These are phyloP conservation scores for Neurospora sp. DNA, from an alignment of 495 filamentous ascomycete genomes.

Conservation along the genomic window DNA sequence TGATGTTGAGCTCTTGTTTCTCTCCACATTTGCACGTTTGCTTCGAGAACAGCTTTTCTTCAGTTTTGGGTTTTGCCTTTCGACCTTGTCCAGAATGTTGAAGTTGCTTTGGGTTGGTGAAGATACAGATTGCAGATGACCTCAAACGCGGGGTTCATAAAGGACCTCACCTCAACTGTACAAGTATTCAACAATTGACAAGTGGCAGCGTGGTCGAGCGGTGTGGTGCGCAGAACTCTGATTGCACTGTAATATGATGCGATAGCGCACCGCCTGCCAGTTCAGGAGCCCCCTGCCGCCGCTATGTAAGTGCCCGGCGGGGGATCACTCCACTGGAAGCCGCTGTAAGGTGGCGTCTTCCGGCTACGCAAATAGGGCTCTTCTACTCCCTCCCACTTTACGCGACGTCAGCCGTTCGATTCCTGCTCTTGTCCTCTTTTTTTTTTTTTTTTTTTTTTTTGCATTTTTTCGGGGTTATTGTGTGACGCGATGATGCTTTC, in stretches of 20 bases:
- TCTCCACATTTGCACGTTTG: background rate
- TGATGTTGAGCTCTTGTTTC: background rate
- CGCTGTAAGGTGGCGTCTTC: background rate
- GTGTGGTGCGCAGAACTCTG: background rate
- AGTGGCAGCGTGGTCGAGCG: background rate
- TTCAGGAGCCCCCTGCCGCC: background rate
- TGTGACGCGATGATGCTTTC: background rate
- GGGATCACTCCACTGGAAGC: background rate
- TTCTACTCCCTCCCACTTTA: background rate
- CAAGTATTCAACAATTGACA: background rate
- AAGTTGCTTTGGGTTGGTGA: background rate
- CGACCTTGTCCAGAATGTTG: background rate
- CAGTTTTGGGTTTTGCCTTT: background rate
- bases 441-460: background rate
- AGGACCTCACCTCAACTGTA: background rate
- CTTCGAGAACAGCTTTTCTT: background rate
- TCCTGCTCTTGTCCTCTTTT: background rate
- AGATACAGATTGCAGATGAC: background rate
- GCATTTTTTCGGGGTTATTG: background rate
- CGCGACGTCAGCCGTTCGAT: background rate
- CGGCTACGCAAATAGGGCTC: background rate
- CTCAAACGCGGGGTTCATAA: background rate
- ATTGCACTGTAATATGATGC: background rate
- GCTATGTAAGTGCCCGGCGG: no score
- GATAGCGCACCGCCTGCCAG: background rate